Conservation (phyloP, 768 basidiomycete genomes). For the Exsudoporus frostii region DNA sequence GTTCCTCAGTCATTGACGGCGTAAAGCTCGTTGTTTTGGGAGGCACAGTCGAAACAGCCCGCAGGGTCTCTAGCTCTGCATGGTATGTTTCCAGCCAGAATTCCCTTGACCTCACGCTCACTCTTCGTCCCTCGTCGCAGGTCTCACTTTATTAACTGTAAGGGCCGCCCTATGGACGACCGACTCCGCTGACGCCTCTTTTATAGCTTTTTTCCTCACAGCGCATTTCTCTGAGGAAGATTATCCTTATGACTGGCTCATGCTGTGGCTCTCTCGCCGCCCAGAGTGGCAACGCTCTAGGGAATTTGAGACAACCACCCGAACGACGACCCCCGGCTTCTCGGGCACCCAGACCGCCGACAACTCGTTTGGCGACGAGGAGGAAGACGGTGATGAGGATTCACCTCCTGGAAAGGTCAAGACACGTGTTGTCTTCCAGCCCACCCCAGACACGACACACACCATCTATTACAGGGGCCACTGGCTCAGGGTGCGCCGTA, state of each 20-base stretch:
- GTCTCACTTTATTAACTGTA: constrained; percentile 87
- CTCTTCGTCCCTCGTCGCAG: constrained; percentile 32
- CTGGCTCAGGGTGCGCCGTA: constrained; percentile 74
- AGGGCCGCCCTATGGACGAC: constrained; percentile 31
- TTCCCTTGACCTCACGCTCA: constrained; percentile 7
- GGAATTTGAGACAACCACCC: constrained; percentile 86
- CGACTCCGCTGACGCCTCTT: constrained; percentile 3
- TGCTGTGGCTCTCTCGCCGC: constrained; percentile 85
- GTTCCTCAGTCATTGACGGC: constrained; percentile 80
- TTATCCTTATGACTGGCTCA: constrained; percentile 88
- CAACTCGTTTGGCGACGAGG: constrained; percentile 54
- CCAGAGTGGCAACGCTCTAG: constrained; percentile 87
- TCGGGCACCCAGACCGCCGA: constrained; percentile 44
- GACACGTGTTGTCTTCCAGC: constrained; percentile 85
- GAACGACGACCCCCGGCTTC: constrained; percentile 61
- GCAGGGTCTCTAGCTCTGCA: constrained; percentile 76
- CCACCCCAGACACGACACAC: constrained; percentile 83
- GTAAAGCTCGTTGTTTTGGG: constrained; percentile 89
- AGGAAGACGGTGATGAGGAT: constrained; percentile 46
- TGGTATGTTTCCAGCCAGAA: constrained; percentile 49
- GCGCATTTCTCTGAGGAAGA: constrained; percentile 90
- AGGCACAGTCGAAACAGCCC: constrained; percentile 83
- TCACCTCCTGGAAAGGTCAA: constrained; percentile 57
- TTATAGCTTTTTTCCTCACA: constrained; percentile 77
- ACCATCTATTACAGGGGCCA: constrained; percentile 85